A percentile compares a stretch with the other conserved stretches of the same genome.
Evolutionary conservation across 208 protist species (phyloP).

Genomic region (Blechomonas ayalai): DNA sequence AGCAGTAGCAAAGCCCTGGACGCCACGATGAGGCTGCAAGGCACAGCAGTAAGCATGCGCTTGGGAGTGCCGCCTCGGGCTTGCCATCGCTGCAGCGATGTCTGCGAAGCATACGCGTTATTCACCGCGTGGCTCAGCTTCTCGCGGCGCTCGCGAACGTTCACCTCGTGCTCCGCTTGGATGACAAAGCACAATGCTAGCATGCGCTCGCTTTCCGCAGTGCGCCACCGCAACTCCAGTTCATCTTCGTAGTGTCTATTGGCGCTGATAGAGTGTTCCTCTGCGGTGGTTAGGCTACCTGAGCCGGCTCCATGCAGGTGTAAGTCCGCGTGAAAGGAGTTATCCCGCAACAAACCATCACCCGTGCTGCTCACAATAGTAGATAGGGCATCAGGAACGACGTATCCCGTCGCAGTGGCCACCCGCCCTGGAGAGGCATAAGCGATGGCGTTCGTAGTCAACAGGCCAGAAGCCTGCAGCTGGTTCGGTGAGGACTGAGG

Average conservation of each 20-base stretch:
- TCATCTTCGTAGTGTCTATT: conserved; percentile 18
- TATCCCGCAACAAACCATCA: too few species aligned
- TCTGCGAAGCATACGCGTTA: conserved; percentile 81
- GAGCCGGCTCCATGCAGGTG: conserved; percentile 50
- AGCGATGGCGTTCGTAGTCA: too few species aligned
- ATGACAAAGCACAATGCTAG: conserved; percentile 72
- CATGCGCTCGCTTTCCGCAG: conserved; percentile 81
- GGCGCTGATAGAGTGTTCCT: conserved; percentile 29
- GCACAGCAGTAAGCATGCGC: conserved; percentile 63
- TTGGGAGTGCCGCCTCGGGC: conserved; percentile 51
- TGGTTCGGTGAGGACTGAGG: too few species aligned
- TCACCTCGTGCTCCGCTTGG: conserved; percentile 83
- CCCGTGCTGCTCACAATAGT: too few species aligned
- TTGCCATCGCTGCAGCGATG: conserved; percentile 69
- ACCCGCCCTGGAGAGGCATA: too few species aligned
- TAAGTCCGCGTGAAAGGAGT: conserved; percentile 19
- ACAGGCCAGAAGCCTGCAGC: too few species aligned
- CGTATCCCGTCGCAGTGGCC: too few species aligned
- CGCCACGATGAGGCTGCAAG: conserved; percentile 59
- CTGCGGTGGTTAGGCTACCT: conserved; percentile 33
- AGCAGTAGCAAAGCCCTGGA: conserved; percentile 68
- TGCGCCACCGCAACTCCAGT: conserved; percentile 45
- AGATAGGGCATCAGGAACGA: too few species aligned
- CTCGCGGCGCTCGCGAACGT: conserved; percentile 55
- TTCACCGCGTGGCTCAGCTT: conserved; percentile 82